Conservation (phyloP, 768 basidiomycete species). For the Xanthoconium purpureum region DNA sequence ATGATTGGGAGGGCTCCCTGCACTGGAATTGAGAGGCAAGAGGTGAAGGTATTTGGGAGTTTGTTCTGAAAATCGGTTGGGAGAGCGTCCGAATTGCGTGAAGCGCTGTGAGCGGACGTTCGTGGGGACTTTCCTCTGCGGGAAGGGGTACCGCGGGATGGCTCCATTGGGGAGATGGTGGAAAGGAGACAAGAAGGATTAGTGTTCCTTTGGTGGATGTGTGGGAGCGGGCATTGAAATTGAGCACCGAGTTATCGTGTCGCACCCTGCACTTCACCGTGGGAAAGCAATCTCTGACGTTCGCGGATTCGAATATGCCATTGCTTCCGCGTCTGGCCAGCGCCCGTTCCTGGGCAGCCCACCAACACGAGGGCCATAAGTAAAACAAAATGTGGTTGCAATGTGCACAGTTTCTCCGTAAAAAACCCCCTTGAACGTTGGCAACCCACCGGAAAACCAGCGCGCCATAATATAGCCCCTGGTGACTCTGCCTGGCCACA, state of each 20-base stretch:
- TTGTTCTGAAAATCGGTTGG: slow-evolving; percentile 51
- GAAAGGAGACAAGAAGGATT: slow-evolving; percentile 30
- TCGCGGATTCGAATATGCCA: slow-evolving; percentile 34
- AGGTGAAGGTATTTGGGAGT: slow-evolving; percentile 47
- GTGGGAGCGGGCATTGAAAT: slow-evolving; percentile 41
- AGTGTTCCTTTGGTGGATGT: slow-evolving; percentile 32
- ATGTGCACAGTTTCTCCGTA: background rate
- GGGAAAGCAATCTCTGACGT: slow-evolving; percentile 27
- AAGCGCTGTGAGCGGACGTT: slow-evolving; percentile 44
- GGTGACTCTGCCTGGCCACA: background rate
- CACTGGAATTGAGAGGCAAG: slow-evolving; percentile 75
- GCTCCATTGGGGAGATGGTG: slow-evolving; percentile 36
- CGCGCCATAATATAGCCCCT: too few relatives aligned
- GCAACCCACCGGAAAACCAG: background rate
- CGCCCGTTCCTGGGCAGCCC: slow-evolving; percentile 26
- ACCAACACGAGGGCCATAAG: slow-evolving; percentile 13
- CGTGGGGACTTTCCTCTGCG: slow-evolving; percentile 63
- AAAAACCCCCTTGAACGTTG: background rate
- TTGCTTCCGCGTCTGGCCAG: slow-evolving; percentile 35
- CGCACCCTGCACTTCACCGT: slow-evolving; percentile 33
- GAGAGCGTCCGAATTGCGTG: slow-evolving; percentile 42
- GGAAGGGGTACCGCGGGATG: slow-evolving; percentile 57
- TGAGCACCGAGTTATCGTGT: slow-evolving; percentile 40
- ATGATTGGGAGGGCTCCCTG: slow-evolving; percentile 70
- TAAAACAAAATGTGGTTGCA: slow-evolving; percentile 1